Conservation (phyloP, 2,329 filamentous ascomycete species). For the Aureobasidium uvarum region DNA sequence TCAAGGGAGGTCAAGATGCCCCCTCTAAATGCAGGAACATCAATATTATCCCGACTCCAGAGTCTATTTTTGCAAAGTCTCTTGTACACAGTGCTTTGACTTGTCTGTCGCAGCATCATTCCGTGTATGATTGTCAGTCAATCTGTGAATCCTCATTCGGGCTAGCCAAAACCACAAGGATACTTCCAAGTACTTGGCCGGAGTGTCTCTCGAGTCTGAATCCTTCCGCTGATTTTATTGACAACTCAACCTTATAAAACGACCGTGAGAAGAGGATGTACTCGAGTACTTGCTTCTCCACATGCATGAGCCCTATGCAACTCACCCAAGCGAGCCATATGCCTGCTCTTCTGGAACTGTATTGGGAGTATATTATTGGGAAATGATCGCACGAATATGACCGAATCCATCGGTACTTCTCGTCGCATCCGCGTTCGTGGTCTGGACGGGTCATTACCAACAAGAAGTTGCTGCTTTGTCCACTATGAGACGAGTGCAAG, state of each 20-base stretch:
- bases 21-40: conserved; percentile 17
- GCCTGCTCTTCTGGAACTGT: neutral
- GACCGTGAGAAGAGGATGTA: neutral
- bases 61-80: conserved; percentile 8
- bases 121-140: neutral
- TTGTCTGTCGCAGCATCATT: neutral
- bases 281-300: neutral
- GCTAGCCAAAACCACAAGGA: neutral
- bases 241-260: conserved; percentile 3
- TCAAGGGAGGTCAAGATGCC: neutral
- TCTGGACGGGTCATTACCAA: neutral
- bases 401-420: neutral
- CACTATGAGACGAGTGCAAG: neutral
- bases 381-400: neutral
- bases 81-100: conserved; percentile 1
- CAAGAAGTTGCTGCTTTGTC: neutral
- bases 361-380: neutral
- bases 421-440: neutral
- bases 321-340: conserved; percentile 6
- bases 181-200: neutral
- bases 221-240: conserved; percentile 13
- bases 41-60: neutral
- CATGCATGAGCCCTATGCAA: conserved; percentile 11
- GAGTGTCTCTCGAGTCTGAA: neutral
- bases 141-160: neutral